Conservation (phyloP, 2,329 filamentous ascomycete species). For the Volutella citrinella region DNA sequence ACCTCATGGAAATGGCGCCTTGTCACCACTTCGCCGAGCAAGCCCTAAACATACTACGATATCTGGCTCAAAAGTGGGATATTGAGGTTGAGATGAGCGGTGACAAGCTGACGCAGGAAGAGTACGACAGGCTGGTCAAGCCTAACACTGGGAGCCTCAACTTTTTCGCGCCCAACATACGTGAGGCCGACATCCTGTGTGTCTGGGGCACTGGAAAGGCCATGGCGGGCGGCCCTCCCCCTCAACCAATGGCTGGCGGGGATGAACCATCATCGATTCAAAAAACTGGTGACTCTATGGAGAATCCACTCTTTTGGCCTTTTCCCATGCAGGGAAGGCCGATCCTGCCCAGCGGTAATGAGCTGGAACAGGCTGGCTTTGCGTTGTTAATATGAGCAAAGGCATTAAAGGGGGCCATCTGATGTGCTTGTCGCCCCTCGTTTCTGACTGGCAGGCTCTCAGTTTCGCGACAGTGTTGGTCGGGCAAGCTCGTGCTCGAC, state of each 20-base stretch:
- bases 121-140: constrained; percentile 41
- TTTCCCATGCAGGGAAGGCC: constrained; percentile 59
- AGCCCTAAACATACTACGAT: constrained; percentile 57
- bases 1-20: constrained; percentile 58
- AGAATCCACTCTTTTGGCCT: constrained; percentile 59
- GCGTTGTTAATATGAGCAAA: too few relatives aligned
- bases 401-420: too few relatives aligned
- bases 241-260: constrained; percentile 10
- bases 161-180: constrained; percentile 53
- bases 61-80: constrained; percentile 57
- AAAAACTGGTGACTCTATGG: constrained; percentile 35
- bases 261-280: constrained; percentile 15
- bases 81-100: constrained; percentile 47
- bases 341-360: constrained; percentile 45
- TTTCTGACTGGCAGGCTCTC: too few relatives aligned
- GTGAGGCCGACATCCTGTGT: constrained; percentile 46
- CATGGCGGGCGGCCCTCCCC: too few relatives aligned
- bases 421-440: too few relatives aligned
- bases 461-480: too few relatives aligned
- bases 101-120: constrained; percentile 28
- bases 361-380: constrained; percentile 52
- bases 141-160: constrained; percentile 53
- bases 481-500: too few relatives aligned
- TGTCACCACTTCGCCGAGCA: constrained; percentile 61
- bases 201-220: constrained; percentile 43